Evolutionary conservation across 1,284 basidiomycete genomes (phyloP).

Genomic region (Apiotrichum siamense): DNA sequence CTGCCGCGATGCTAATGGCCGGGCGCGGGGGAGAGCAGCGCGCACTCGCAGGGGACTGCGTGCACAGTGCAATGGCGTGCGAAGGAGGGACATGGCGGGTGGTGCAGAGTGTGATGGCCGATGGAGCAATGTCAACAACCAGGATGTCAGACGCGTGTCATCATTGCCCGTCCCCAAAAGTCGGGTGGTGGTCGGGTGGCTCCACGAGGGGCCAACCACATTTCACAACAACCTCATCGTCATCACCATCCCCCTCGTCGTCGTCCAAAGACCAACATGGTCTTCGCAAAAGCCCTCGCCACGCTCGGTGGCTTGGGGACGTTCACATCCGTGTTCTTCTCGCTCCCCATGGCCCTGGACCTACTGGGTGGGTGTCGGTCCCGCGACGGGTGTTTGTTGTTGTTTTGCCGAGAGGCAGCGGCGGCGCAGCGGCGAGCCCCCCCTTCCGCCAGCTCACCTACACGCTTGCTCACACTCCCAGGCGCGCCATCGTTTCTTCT

Average conservation of each 20-base stretch:
- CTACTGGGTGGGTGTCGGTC: slow-evolving; percentile 42
- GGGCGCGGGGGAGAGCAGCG: background rate
- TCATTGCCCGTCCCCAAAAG: no score
- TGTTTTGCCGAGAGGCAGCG: no score
- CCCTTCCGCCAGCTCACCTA: slow-evolving; percentile 6
- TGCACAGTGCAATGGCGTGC: background rate
- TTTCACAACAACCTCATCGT: no score
- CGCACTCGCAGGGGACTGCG: background rate
- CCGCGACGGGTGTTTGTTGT: no score
- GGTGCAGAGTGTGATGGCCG: background rate
- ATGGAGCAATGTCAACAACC: background rate
- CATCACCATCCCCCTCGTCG: background rate
- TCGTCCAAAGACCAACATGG: background rate
- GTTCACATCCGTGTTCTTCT: slow-evolving; percentile 41
- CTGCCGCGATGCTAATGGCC: background rate
- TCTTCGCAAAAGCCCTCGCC: slow-evolving; percentile 18
- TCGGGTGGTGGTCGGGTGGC: no score
- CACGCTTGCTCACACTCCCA: slow-evolving; percentile 14
- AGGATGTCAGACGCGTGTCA: no score
- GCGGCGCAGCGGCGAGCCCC: no score
- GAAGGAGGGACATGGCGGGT: background rate
- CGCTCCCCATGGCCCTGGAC: slow-evolving; percentile 42
- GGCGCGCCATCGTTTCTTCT: slow-evolving; percentile 48
- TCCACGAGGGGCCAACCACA: no score
- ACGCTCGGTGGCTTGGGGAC: slow-evolving; percentile 41